phyloP scores from a whole-genome alignment of 148 eudicot genomes.

The Bassia scoparia region DNA sequence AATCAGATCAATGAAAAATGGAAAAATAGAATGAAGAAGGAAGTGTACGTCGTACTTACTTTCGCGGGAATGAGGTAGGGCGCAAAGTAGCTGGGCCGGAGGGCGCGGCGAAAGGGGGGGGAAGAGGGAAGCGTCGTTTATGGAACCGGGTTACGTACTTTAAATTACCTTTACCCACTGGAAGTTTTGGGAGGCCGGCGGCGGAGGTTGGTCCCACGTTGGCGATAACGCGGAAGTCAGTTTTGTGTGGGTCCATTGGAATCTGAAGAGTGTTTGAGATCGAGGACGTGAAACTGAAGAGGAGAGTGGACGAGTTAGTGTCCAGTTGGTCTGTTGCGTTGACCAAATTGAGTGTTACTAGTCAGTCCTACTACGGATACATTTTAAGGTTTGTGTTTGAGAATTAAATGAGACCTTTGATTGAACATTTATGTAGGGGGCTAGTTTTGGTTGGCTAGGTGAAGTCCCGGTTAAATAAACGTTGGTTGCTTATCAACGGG shows the following conservation, averaged over 20 bases:
- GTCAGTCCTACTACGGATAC: no score
- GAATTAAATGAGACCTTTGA: no score
- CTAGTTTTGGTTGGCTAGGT: no score
- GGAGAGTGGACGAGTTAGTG: no score
- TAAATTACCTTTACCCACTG: constrained; percentile 12
- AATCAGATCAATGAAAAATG: neutral
- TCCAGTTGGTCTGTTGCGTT: no score
- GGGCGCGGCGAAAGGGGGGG: constrained; percentile 11
- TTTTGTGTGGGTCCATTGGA: constrained; percentile 21
- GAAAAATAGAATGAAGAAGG: neutral
- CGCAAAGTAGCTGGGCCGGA: constrained; percentile 17
- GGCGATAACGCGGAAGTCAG: constrained; percentile 14
- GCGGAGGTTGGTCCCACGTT: constrained; percentile 24
- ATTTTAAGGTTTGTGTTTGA: no score
- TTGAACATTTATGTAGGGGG: no score
- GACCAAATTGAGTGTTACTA: no score
- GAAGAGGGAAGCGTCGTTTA: constrained; percentile 17
- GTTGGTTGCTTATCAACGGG: no score
- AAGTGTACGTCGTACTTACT: constrained; percentile 27
- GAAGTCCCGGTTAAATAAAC: no score
- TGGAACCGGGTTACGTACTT: constrained; percentile 4
- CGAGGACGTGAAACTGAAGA: no score
- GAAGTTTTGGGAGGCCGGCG: constrained; percentile 14
- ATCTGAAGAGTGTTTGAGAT: neutral
- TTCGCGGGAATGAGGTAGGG: constrained; percentile 29